Conservation (phyloP, 768 basidiomycete species). For the Lentinus tigrinus region DNA sequence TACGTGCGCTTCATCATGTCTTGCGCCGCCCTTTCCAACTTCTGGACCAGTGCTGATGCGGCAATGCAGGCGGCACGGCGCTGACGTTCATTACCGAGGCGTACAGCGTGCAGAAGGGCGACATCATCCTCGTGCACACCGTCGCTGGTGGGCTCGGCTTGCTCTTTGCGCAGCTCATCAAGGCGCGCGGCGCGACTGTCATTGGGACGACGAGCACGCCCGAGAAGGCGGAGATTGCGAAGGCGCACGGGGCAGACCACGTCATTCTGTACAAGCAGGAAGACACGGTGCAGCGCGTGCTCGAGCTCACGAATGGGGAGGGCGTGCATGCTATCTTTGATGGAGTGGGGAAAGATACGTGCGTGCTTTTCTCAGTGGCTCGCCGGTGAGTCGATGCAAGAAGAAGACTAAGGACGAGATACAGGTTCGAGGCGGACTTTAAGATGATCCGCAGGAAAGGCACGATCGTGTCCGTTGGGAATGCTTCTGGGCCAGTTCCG, state of each 20-base stretch:
- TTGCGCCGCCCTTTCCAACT: too few relatives aligned
- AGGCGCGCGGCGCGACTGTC: slow-evolving; percentile 74
- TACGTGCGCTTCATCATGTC: too few relatives aligned
- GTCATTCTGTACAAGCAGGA: slow-evolving; percentile 79
- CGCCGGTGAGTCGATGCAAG: too few relatives aligned
- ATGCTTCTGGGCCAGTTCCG: slow-evolving; percentile 83
- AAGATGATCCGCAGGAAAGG: slow-evolving; percentile 82
- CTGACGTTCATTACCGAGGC: slow-evolving; percentile 79
- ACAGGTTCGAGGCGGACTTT: slow-evolving; percentile 77
- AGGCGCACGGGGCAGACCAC: slow-evolving; percentile 75
- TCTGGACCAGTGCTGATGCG: too few relatives aligned
- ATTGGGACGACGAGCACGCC: slow-evolving; percentile 90
- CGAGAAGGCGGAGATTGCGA: slow-evolving; percentile 80
- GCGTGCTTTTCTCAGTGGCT: slow-evolving; percentile 33
- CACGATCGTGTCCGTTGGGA: slow-evolving; percentile 87
- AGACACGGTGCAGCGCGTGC: slow-evolving; percentile 68
- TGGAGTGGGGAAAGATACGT: slow-evolving; percentile 95
- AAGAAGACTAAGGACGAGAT: too few relatives aligned
- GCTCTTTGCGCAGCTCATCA: slow-evolving; percentile 63
- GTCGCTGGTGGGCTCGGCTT: slow-evolving; percentile 86
- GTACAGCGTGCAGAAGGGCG: slow-evolving; percentile 77
- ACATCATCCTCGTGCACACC: slow-evolving; percentile 81
- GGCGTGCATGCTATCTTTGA: slow-evolving; percentile 88
- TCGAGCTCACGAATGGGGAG: slow-evolving; percentile 73
- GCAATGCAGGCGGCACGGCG: slow-evolving; percentile 58